A percentile compares a stretch with the other conserved stretches of the same genome.
These are phyloP conservation scores for Hortiboletus flavorubellus DNA, from an alignment of 768 basidiomycete genomes.

Conservation along the genomic window DNA sequence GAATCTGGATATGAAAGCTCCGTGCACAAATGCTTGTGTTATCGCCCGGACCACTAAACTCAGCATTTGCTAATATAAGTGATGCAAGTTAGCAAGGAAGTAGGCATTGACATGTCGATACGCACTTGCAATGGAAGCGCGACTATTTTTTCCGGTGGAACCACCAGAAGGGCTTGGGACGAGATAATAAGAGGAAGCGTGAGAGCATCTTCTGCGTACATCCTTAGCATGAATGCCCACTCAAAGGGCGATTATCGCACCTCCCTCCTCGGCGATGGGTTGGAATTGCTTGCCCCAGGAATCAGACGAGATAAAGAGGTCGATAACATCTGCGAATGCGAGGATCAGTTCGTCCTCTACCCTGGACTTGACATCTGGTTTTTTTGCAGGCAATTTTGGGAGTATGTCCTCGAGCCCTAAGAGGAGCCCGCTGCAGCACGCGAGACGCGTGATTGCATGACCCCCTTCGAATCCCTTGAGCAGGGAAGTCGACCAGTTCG, in stretches of 20 bases:
- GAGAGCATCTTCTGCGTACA: constrained; percentile 41
- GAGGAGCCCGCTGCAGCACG: constrained; percentile 61
- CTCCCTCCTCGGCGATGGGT: constrained; percentile 44
- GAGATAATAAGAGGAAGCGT: constrained; percentile 48
- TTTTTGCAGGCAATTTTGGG: constrained; percentile 32
- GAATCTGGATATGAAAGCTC: constrained; percentile 49
- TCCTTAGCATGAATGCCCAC: constrained; percentile 6
- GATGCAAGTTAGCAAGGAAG: background rate
- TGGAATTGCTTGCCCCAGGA: constrained; percentile 72
- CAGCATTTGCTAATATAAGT: constrained; percentile 23
- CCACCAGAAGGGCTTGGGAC: constrained; percentile 56
- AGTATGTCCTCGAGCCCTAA: constrained; percentile 56
- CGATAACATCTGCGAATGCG: constrained; percentile 72
- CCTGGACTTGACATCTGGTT: constrained; percentile 33
- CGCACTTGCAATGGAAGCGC: constrained; percentile 56
- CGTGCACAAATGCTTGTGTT: constrained; percentile 51
- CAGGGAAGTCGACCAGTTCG: constrained; percentile 50
- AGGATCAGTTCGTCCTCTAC: constrained; percentile 68
- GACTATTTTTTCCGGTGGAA: constrained; percentile 52
- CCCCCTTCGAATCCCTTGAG: constrained; percentile 65
- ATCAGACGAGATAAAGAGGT: constrained; percentile 43
- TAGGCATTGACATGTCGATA: constrained; percentile 26
- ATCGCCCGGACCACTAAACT: constrained; percentile 44
- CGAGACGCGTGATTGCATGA: constrained; percentile 56
- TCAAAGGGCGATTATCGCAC: constrained; percentile 22